phyloP scores from a whole-genome alignment of 208 protist species.

The Wallacemonas rigidus region DNA sequence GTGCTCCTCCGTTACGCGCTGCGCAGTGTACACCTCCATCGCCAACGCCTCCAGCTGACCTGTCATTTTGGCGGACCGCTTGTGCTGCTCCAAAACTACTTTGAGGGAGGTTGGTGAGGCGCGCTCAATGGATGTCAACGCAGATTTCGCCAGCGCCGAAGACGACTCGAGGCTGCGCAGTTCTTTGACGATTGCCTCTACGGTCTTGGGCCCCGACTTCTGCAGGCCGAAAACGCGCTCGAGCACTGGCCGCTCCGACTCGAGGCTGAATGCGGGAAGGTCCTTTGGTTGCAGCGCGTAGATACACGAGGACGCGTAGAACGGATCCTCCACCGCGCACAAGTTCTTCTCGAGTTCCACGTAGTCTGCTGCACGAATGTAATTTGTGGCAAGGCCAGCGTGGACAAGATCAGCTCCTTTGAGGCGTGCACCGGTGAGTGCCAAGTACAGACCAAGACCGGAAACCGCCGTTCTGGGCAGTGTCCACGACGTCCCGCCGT shows the following conservation, averaged over 20 bases:
- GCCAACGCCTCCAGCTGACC: slow-evolving; percentile 25
- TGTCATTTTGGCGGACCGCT: slow-evolving; percentile 15
- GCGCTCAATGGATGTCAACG: slow-evolving; percentile 26
- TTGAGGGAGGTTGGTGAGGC: slow-evolving; percentile 59
- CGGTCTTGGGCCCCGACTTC: slow-evolving; percentile 24
- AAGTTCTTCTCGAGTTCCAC: slow-evolving; percentile 34
- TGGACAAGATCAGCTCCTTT: slow-evolving; percentile 67
- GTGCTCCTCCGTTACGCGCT: slow-evolving; percentile 28
- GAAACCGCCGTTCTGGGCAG: slow-evolving; percentile 32
- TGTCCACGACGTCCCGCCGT: slow-evolving; percentile 61
- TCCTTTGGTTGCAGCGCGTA: slow-evolving; percentile 31
- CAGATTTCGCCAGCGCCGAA: slow-evolving; percentile 30
- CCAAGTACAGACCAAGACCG: slow-evolving; percentile 63
- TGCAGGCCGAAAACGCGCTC: slow-evolving; percentile 40
- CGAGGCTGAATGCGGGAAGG: slow-evolving; percentile 42
- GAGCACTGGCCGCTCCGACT: slow-evolving; percentile 39
- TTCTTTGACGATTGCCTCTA: slow-evolving; percentile 42
- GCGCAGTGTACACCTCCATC: slow-evolving; percentile 34
- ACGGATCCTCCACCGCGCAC: slow-evolving; percentile 17
- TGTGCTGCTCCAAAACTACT: slow-evolving; percentile 45
- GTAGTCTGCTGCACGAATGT: slow-evolving; percentile 32
- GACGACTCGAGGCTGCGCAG: slow-evolving; percentile 31
- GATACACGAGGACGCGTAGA: slow-evolving; percentile 29
- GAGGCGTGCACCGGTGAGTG: slow-evolving; percentile 61
- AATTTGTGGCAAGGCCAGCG: slow-evolving; percentile 74